phyloP scores from a whole-genome alignment of 1,284 basidiomycete species.

The Mycena sp. region DNA sequence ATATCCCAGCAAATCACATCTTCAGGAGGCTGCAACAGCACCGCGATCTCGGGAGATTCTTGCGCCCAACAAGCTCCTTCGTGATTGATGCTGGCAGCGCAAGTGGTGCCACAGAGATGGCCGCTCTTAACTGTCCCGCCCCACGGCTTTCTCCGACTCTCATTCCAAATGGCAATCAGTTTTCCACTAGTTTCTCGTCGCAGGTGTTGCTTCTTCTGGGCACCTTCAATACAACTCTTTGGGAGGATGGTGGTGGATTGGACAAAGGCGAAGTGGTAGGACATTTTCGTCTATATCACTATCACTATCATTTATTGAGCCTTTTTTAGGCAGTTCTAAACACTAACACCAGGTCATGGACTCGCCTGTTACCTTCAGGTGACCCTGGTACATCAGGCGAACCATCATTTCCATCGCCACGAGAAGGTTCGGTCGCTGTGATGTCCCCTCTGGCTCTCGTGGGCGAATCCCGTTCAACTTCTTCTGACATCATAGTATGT shows the following conservation, averaged over 20 bases:
- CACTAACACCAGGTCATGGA: slow-evolving; percentile 71
- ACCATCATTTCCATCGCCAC: slow-evolving; percentile 70
- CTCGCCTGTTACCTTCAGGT: slow-evolving; percentile 75
- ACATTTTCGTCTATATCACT: slow-evolving; percentile 39
- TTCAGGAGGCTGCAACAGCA: slow-evolving; percentile 67
- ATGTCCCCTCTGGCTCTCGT: slow-evolving; percentile 64
- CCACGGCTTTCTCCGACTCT: slow-evolving; percentile 70
- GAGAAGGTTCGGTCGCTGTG: slow-evolving; percentile 75
- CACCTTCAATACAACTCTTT: slow-evolving; percentile 65
- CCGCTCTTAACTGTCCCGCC: slow-evolving; percentile 63
- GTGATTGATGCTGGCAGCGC: slow-evolving; percentile 57
- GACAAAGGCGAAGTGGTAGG: slow-evolving; percentile 76
- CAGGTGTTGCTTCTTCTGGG: slow-evolving; percentile 79
- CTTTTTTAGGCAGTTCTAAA: slow-evolving; percentile 66
- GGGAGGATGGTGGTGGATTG: slow-evolving; percentile 71
- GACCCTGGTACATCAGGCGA: slow-evolving; percentile 67
- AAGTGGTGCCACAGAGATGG: slow-evolving; percentile 40
- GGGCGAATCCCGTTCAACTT: slow-evolving; percentile 56
- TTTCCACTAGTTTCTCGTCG: slow-evolving; percentile 62
- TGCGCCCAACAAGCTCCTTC: slow-evolving; percentile 67
- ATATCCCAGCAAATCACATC: slow-evolving; percentile 61
- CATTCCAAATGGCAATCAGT: slow-evolving; percentile 66
- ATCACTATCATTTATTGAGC: slow-evolving; percentile 9
- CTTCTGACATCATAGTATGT: slow-evolving; percentile 72
- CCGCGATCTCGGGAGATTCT: slow-evolving; percentile 48